These are phyloP conservation scores for Brassica hybrid DNA, from an alignment of 441 rosid species.

Conservation along the genomic window DNA sequence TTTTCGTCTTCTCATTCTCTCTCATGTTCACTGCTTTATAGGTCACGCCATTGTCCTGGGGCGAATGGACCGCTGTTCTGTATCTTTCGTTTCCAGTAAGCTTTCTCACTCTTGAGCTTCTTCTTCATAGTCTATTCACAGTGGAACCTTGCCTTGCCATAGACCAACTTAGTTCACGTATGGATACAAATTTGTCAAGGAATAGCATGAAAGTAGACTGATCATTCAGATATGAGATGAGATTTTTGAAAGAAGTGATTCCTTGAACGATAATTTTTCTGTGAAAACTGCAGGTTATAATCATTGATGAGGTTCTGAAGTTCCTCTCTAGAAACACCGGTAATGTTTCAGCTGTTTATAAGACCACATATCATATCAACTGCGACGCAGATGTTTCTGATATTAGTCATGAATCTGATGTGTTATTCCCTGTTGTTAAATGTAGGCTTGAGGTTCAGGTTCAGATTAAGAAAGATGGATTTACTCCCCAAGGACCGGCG, in stretches of 20 bases:
- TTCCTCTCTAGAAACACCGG: slow-evolving; percentile 85
- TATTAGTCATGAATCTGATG: slow-evolving; percentile 16
- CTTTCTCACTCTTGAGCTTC: too few species aligned
- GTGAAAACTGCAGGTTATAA: slow-evolving; percentile 76
- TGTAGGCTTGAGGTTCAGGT: slow-evolving; percentile 75
- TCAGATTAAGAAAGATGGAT: slow-evolving; percentile 77
- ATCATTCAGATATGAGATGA: slow-evolving; percentile 9
- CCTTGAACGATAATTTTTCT: slow-evolving; percentile 8
- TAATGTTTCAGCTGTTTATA: slow-evolving; percentile 16
- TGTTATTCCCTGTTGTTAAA: slow-evolving; percentile 21
- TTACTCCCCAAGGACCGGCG: slow-evolving; percentile 81
- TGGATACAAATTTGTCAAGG: too few species aligned
- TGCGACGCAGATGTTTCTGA: too few species aligned
- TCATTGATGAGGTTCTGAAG: slow-evolving; percentile 92
- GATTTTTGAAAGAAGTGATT: too few species aligned
- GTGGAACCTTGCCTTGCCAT: slow-evolving; percentile 7
- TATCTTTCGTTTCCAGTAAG: slow-evolving; percentile 98
- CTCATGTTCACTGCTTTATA: slow-evolving; percentile 47
- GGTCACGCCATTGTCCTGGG: slow-evolving; percentile 99
- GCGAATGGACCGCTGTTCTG: slow-evolving; percentile 82
- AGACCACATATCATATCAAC: background rate
- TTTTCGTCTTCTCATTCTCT: slow-evolving; percentile 18
- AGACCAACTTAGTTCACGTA: slow-evolving; percentile 1
- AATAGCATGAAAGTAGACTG: background rate
- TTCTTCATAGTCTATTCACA: slow-evolving; percentile 10